A percentile compares a stretch with the other conserved stretches of the same genome.
phyloP scores from a whole-genome alignment of 2,329 filamentous ascomycete genomes.

The Hypoxylon sp. region DNA sequence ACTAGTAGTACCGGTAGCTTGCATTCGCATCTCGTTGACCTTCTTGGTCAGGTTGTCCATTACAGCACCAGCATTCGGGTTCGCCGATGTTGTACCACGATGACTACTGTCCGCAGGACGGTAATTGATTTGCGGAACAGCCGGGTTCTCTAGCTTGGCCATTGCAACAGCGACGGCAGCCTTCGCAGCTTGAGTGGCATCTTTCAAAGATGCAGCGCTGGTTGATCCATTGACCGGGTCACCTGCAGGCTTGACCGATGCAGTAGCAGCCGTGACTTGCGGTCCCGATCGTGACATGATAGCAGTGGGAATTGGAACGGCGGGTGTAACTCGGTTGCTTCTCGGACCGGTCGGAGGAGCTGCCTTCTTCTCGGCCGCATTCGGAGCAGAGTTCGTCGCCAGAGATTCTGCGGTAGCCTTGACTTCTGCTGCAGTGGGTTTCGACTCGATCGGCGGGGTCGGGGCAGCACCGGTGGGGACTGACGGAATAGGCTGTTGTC shows the following conservation, averaged over 20 bases:
- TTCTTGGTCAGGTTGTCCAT: conserved; percentile 80
- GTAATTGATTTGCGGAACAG: too few relatives aligned
- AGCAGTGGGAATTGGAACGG: conserved; percentile 70
- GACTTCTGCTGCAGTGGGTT: conserved; percentile 68
- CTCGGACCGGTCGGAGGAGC: conserved; percentile 63
- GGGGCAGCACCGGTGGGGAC: conserved; percentile 62
- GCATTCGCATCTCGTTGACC: conserved; percentile 80
- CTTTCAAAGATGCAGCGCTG: conserved; percentile 63
- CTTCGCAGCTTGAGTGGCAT: conserved; percentile 79
- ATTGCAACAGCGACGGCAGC: conserved; percentile 84
- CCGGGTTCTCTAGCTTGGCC: conserved; percentile 72
- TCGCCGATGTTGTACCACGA: conserved; percentile 44
- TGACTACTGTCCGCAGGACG: neutral
- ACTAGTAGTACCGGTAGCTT: conserved; percentile 62
- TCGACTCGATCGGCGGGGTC: conserved; percentile 74
- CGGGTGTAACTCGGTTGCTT: conserved; percentile 70
- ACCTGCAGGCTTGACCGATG: conserved; percentile 53
- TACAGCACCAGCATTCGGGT: conserved; percentile 57
- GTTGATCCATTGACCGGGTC: conserved; percentile 53
- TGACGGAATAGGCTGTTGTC: conserved; percentile 60
- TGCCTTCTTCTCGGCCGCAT: conserved; percentile 53
- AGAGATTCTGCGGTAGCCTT: conserved; percentile 67
- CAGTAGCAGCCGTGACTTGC: conserved; percentile 48
- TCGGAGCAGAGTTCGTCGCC: conserved; percentile 52
- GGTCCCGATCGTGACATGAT: conserved; percentile 49